Conservation (phyloP, 2,329 filamentous ascomycete genomes). For the Ceratocystis cubensis region DNA sequence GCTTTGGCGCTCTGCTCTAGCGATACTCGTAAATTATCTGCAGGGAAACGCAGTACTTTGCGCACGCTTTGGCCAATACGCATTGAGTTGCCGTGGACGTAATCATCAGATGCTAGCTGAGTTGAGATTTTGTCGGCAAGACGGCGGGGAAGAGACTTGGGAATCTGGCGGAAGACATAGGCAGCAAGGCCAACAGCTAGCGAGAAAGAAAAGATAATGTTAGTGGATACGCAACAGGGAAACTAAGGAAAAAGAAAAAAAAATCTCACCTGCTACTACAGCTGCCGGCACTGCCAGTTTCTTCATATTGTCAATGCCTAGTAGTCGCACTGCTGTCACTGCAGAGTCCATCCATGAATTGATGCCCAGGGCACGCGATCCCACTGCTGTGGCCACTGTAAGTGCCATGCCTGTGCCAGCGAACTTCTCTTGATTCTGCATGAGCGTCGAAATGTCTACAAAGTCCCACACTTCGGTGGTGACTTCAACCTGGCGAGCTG, state of each 20-base stretch:
- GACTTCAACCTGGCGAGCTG: slow-evolving; percentile 76
- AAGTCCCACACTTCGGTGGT: slow-evolving; percentile 87
- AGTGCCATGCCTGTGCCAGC: slow-evolving; percentile 90
- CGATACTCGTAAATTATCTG: slow-evolving; percentile 70
- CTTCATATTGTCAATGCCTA: slow-evolving; percentile 70
- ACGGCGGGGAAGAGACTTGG: slow-evolving; percentile 73
- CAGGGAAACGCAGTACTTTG: slow-evolving; percentile 75
- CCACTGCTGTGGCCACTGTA: slow-evolving; percentile 77
- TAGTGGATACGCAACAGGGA: slow-evolving; percentile 17
- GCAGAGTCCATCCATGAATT: slow-evolving; percentile 83
- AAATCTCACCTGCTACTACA: slow-evolving; percentile 59
- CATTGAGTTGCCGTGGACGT: slow-evolving; percentile 75
- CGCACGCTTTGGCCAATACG: slow-evolving; percentile 79
- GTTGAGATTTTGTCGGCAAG: slow-evolving; percentile 73
- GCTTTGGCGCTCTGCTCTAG: slow-evolving; percentile 79
- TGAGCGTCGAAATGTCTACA: slow-evolving; percentile 69
- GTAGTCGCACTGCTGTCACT: slow-evolving; percentile 63
- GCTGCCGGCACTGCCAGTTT: slow-evolving; percentile 70
- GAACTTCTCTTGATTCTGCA: slow-evolving; percentile 88
- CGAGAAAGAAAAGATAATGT: slow-evolving; percentile 24
- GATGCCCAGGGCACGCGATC: slow-evolving; percentile 67
- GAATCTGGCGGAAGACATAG: slow-evolving; percentile 78
- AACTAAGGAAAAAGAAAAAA: not conserved
- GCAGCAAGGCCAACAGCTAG: slow-evolving; percentile 61
- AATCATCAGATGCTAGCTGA: slow-evolving; percentile 73